phyloP scores from a whole-genome alignment of 1,139 yeast species.

The Geotrichum candidum region DNA sequence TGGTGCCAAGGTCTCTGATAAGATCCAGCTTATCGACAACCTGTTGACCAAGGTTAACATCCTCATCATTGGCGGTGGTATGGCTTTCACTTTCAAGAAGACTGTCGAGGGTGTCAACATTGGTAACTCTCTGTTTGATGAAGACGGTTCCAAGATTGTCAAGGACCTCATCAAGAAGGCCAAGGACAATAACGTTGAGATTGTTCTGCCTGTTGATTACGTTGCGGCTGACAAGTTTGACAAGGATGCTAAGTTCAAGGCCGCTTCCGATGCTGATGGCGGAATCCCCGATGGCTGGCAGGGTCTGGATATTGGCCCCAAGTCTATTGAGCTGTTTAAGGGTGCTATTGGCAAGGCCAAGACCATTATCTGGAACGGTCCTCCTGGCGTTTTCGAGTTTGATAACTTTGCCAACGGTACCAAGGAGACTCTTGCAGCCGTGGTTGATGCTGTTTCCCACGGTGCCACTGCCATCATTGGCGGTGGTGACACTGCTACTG shows the following conservation, averaged over 20 bases:
- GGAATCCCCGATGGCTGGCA: slow-evolving; percentile 79
- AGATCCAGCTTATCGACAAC: slow-evolving; percentile 95
- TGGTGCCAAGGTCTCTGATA: slow-evolving; percentile 97
- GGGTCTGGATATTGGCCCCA: slow-evolving; percentile 94
- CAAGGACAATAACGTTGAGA: slow-evolving; percentile 84
- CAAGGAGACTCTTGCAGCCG: slow-evolving; percentile 78
- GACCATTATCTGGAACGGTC: slow-evolving; percentile 98
- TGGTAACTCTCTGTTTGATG: slow-evolving; percentile 86
- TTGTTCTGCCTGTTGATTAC: slow-evolving; percentile 88
- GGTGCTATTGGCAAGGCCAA: slow-evolving; percentile 81
- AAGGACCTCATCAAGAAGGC: slow-evolving; percentile 88
- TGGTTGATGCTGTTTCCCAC: slow-evolving; percentile 73
- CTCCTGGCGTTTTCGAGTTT: slow-evolving; percentile 98
- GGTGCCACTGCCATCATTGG: slow-evolving; percentile 96
- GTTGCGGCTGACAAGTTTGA: slow-evolving; percentile 90
- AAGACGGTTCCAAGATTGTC: slow-evolving; percentile 89
- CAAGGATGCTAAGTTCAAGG: slow-evolving; percentile 76
- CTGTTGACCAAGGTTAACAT: slow-evolving; percentile 89
- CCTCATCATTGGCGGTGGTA: slow-evolving; percentile 96
- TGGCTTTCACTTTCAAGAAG: slow-evolving; percentile 98
- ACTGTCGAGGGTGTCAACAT: slow-evolving; percentile 73
- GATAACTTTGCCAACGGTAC: slow-evolving; percentile 87
- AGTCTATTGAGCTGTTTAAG: slow-evolving; percentile 68
- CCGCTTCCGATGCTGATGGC: slow-evolving; percentile 80
- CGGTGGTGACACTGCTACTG: slow-evolving; percentile 99